Evolutionary conservation across 2,329 filamentous ascomycete genomes (phyloP).

Genomic region (Fusarium oxysporum): DNA sequence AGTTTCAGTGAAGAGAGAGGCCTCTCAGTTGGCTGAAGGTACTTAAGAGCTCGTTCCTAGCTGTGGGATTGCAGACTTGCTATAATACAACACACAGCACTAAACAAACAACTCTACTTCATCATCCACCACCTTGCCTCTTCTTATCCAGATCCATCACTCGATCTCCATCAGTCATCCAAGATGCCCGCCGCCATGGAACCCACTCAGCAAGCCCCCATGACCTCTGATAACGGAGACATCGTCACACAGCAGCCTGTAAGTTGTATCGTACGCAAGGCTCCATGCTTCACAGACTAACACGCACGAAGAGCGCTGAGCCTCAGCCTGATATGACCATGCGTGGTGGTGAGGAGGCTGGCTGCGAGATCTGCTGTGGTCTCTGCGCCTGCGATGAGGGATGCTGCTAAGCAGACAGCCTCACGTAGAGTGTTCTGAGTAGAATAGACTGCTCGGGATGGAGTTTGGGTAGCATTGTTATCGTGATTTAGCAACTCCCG

Average conservation of each 20-base stretch:
- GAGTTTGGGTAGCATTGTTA: constrained; percentile 30
- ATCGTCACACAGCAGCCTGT: constrained; percentile 58
- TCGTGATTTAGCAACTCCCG: constrained; percentile 19
- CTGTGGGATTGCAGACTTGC: constrained; percentile 27
- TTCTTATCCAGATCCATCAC: background rate
- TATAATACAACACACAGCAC: constrained; percentile 20
- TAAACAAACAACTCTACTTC: constrained; percentile 25
- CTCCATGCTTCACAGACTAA: background rate
- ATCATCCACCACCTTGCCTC: constrained; percentile 12
- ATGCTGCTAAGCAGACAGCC: constrained; percentile 51
- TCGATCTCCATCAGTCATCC: constrained; percentile 15
- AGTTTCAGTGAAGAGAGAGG: constrained; percentile 15
- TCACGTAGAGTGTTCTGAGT: background rate
- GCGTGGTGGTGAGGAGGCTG: constrained; percentile 59
- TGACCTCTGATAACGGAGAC: constrained; percentile 52
- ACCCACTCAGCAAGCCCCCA: constrained; percentile 58
- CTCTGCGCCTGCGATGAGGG: constrained; percentile 58
- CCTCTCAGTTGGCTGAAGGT: constrained; percentile 25
- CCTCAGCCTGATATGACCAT: constrained; percentile 58
- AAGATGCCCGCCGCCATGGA: constrained; percentile 57
- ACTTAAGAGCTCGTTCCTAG: constrained; percentile 28
- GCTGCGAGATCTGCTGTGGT: constrained; percentile 60
- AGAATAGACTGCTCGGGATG: constrained; percentile 3
- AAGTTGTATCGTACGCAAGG: constrained; percentile 30
- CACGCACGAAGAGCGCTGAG: constrained; percentile 48